These are phyloP conservation scores for Microdochium bolleyi DNA, from an alignment of 2,329 filamentous ascomycete genomes.

Conservation along the genomic window DNA sequence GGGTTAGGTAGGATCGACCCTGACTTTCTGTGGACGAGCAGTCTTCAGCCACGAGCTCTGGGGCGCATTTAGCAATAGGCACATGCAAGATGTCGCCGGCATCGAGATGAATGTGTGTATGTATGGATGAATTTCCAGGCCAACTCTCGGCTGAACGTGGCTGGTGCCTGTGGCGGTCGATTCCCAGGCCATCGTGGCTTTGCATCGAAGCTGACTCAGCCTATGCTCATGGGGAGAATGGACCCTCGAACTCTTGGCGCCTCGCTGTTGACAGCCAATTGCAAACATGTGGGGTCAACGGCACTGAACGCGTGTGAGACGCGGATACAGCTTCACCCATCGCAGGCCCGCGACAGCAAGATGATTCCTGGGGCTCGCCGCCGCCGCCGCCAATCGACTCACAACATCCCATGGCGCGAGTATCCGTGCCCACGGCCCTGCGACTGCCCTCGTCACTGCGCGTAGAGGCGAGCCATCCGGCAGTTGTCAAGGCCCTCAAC, in stretches of 20 bases:
- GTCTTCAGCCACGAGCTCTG: too few species aligned
- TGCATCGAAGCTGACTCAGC: too few species aligned
- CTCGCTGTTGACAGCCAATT: not conserved
- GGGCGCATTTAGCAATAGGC: too few species aligned
- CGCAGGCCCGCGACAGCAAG: not conserved
- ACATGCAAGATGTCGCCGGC: too few species aligned
- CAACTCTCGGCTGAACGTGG: too few species aligned
- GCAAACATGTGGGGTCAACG: not conserved
- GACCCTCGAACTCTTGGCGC: not conserved
- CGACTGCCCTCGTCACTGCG: constrained; percentile 65
- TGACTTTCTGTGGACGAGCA: too few species aligned
- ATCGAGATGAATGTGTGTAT: too few species aligned
- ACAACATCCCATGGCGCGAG: constrained; percentile 30
- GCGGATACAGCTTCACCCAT: not conserved
- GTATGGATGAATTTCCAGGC: too few species aligned
- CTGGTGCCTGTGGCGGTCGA: too few species aligned
- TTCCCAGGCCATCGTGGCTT: too few species aligned
- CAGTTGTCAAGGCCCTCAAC: constrained; percentile 58
- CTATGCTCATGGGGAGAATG: too few species aligned
- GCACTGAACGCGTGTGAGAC: not conserved
- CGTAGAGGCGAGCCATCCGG: constrained; percentile 55
- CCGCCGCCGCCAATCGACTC: constrained; percentile 1
- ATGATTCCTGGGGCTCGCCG: not conserved
- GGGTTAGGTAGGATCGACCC: too few species aligned
- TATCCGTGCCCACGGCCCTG: constrained; percentile 63